Evolutionary conservation across 805 yeast genomes (phyloP).

Genomic region (Sugiyamaella floridensis): DNA sequence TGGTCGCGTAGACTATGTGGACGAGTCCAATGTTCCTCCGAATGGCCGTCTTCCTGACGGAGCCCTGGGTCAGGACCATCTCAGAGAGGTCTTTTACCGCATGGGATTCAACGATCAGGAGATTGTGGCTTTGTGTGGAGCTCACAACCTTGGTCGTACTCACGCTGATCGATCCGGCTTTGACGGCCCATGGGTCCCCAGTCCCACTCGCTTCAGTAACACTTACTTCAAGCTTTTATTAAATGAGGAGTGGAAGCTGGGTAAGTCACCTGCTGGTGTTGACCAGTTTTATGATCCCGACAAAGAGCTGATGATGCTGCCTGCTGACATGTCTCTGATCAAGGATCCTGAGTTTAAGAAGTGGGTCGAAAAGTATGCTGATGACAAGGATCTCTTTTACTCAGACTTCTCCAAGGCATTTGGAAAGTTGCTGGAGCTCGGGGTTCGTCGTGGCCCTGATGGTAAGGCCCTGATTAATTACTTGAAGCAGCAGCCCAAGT

Average conservation of each 20-base stretch:
- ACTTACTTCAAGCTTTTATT: slow-evolving; percentile 58
- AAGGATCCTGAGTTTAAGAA: slow-evolving; percentile 51
- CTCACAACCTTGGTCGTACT: slow-evolving; percentile 58
- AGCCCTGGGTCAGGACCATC: slow-evolving; percentile 45
- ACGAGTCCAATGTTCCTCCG: slow-evolving; percentile 49
- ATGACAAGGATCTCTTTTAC: slow-evolving; percentile 55
- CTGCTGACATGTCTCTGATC: slow-evolving; percentile 68
- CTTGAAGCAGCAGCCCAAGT: slow-evolving; percentile 13
- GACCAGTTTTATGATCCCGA: slow-evolving; percentile 42
- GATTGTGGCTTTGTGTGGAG: slow-evolving; percentile 56
- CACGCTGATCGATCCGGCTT: slow-evolving; percentile 63
- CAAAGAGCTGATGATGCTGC: slow-evolving; percentile 75
- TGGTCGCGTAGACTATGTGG: slow-evolving; percentile 53
- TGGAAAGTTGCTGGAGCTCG: slow-evolving; percentile 67
- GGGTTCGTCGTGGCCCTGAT: slow-evolving; percentile 49
- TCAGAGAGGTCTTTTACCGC: slow-evolving; percentile 47
- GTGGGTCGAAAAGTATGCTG: slow-evolving; percentile 64
- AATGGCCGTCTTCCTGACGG: slow-evolving; percentile 61
- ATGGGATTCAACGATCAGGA: slow-evolving; percentile 58
- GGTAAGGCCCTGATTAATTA: slow-evolving; percentile 30
- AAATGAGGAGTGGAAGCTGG: slow-evolving; percentile 48
- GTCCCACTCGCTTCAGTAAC: slow-evolving; percentile 67
- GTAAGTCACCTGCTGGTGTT: slow-evolving; percentile 34
- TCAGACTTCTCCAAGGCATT: slow-evolving; percentile 60
- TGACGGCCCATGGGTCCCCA: slow-evolving; percentile 88